Base-by-base conservation (phyloP, 2,329 filamentous ascomycete genomes). In the Sporothrix sp. region DNA sequence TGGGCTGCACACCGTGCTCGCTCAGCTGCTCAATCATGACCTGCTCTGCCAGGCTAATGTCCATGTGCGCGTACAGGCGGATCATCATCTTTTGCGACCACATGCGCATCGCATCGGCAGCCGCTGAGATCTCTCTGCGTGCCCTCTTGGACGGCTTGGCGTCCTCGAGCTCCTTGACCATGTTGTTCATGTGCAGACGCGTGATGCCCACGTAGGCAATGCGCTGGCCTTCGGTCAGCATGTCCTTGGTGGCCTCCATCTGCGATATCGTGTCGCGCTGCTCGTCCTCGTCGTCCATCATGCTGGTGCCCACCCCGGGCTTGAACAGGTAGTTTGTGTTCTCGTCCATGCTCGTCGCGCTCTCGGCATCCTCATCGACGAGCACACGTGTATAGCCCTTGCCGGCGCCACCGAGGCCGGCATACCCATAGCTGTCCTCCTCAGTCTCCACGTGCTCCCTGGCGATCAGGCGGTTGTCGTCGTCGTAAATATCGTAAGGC, bases 21-120 rank as follows among this genome's bases (percentile, higher is more conserved):
- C 87, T 84, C 52, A 98, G 74, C 66, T 98, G 93, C 69, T 98
- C 93, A 58, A 98, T 96, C 93, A 98, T 98, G 65, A 98, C 74
- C 71, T 98, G 93, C 67, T 98, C 93, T 13, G 79, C 83, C 20
- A 84, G 73, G 61, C 83, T 89, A 61, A 98, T 94, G 54, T 98
- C 93, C 93, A 98, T 98, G 67, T 98, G 93, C 11, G 81, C 73
- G 65, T 97, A 98, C 11, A 98, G 66, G 21, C 91, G 81, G 54
- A 96, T 81, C 90, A 98, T 98, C 77, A 95, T 95, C 70, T 94
- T 94, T 65, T 98, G 93, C 51, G 86, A 82, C 91, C 91, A 98
- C 85, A 96, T 96, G 66, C 85, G 85, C 70, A 87, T 84, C 32
- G 82, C 79, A 65, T 96, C 93, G 10, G 81, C 71, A 0, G 85